Evolutionary conservation across 1,284 basidiomycete species (phyloP).

Genomic region (Trametes hirsuta): DNA sequence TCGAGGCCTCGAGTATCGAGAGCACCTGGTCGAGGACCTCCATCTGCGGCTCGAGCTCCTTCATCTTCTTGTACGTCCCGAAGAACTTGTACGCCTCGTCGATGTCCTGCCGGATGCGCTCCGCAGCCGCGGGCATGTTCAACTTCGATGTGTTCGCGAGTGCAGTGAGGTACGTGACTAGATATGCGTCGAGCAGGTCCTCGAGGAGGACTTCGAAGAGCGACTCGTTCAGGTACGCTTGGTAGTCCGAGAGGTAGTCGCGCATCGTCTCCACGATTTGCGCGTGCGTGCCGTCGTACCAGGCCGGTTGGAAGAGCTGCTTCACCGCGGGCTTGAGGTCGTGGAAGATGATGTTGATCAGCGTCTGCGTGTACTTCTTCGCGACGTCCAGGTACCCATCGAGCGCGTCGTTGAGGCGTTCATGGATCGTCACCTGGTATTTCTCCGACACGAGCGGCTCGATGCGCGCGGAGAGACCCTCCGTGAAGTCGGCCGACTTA

Average conservation of each 20-base stretch:
- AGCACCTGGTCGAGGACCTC: slow-evolving; percentile 89
- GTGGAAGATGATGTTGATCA: slow-evolving; percentile 95
- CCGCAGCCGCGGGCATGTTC: slow-evolving; percentile 82
- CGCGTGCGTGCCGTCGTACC: slow-evolving; percentile 87
- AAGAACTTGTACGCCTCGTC: slow-evolving; percentile 83
- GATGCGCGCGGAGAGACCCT: slow-evolving; percentile 82
- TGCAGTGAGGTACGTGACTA: slow-evolving; percentile 89
- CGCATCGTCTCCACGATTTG: slow-evolving; percentile 95
- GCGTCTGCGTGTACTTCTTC: slow-evolving; percentile 93
- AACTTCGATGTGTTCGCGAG: slow-evolving; percentile 88
- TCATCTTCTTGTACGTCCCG: slow-evolving; percentile 73
- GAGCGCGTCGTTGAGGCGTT: slow-evolving; percentile 92
- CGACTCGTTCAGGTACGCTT: slow-evolving; percentile 87
- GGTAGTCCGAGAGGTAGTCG: slow-evolving; percentile 95
- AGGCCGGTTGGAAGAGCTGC: slow-evolving; percentile 80
- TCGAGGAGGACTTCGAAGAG: slow-evolving; percentile 93
- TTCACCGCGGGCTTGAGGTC: slow-evolving; percentile 91
- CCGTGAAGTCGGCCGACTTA: slow-evolving; percentile 93
- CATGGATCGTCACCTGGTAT: slow-evolving; percentile 84
- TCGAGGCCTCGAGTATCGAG: slow-evolving; percentile 85
- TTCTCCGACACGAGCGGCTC: slow-evolving; percentile 94
- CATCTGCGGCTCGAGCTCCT: slow-evolving; percentile 84
- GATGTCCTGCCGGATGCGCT: slow-evolving; percentile 85
- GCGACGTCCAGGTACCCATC: slow-evolving; percentile 98
- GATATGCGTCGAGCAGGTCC: slow-evolving; percentile 90